A percentile compares a stretch with the other conserved stretches of the same genome.
Conservation (phyloP, 345 rosid species). For the Carallia pectinifolia region DNA sequence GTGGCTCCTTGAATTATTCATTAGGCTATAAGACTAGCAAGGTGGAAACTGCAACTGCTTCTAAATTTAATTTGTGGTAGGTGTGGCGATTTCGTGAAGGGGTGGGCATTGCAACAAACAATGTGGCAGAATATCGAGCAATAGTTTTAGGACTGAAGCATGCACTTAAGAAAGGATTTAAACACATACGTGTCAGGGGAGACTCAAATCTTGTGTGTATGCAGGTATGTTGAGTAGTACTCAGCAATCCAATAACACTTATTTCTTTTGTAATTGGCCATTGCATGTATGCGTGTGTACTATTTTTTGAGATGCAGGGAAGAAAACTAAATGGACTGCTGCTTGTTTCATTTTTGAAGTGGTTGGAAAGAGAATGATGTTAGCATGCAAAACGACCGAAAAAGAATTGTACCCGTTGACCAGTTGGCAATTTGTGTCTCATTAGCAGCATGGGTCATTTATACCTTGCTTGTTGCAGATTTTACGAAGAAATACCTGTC, state of each 20-base stretch:
- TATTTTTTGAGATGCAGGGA: neutral
- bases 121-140: conserved; percentile 85
- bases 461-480: neutral
- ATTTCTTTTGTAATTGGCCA: neutral
- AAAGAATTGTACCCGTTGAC: neutral
- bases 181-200: conserved; percentile 50
- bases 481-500: neutral
- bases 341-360: neutral
- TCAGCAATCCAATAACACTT: neutral
- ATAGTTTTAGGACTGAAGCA: conserved; percentile 61
- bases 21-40: neutral
- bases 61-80: conserved; percentile 27
- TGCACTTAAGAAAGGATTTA: conserved; percentile 69
- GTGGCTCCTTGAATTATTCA: neutral
- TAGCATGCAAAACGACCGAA: too few species aligned
- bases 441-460: too few species aligned
- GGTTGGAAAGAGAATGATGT: neutral
- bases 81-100: conserved; percentile 58
- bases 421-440: neutral
- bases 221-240: conserved; percentile 51
- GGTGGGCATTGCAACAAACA: conserved; percentile 75
- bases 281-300: too few species aligned
- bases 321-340: too few species aligned
- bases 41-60: neutral
- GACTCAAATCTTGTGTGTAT: conserved; percentile 82